phyloP scores from a whole-genome alignment of 345 rosid genomes.

The Murraya koenigii region DNA sequence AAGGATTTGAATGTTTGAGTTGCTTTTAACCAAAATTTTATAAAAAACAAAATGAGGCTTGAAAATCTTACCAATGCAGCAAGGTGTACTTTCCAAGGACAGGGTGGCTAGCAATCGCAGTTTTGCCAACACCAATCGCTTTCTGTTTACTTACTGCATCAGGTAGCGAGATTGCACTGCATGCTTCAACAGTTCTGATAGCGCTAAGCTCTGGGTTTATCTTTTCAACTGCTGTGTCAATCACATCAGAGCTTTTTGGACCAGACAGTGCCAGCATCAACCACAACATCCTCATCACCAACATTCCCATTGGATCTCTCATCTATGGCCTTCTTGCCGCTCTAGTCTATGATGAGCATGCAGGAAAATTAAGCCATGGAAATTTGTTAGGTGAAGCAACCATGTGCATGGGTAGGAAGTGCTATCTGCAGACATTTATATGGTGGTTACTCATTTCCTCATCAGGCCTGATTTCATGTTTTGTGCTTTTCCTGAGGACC shows the following conservation, averaged over 20 bases:
- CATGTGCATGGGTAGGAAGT: slow-evolving; percentile 61
- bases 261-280: slow-evolving; percentile 72
- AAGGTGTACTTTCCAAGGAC: slow-evolving; percentile 73
- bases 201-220: slow-evolving; percentile 80
- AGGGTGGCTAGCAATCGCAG: slow-evolving; percentile 70
- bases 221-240: slow-evolving; percentile 74
- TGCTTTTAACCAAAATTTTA: not conserved
- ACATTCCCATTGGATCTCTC: slow-evolving; percentile 85
- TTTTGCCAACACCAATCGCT: slow-evolving; percentile 70
- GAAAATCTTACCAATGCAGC: slow-evolving; percentile 43
- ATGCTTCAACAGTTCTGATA: slow-evolving; percentile 44
- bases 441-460: slow-evolving; percentile 53
- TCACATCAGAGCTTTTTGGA: slow-evolving; percentile 86
- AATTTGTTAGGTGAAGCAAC: slow-evolving; percentile 26
- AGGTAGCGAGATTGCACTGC: slow-evolving; percentile 40
- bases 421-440: slow-evolving; percentile 47
- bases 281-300: slow-evolving; percentile 88
- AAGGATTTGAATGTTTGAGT: not conserved
- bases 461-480: slow-evolving; percentile 43
- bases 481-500: slow-evolving; percentile 50
- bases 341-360: slow-evolving; percentile 57
- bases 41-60: slow-evolving; percentile 11
- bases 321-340: slow-evolving; percentile 79
- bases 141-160: slow-evolving; percentile 55
- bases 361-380: slow-evolving; percentile 20